Conservation (phyloP, 2,329 filamentous ascomycete species). For the Metarhizium guizhouense region DNA sequence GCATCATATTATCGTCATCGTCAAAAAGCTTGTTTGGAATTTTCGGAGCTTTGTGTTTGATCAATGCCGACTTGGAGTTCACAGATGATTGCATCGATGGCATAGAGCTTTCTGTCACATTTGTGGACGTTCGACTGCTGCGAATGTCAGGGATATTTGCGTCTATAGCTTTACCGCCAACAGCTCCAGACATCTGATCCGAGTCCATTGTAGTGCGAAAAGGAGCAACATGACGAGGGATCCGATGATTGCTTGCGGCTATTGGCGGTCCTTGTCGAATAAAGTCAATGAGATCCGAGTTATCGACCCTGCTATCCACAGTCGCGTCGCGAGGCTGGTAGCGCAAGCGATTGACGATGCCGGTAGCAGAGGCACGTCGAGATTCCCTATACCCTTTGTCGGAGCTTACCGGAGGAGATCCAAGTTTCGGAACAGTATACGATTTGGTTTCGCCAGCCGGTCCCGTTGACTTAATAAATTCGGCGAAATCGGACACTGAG, state of each 20-base stretch:
- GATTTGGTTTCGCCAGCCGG: conserved; percentile 42
- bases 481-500: conserved; percentile 73
- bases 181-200: conserved; percentile 55
- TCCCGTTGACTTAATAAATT: conserved; percentile 82
- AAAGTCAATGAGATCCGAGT: conserved; percentile 88
- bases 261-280: conserved; percentile 77
- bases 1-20: conserved; percentile 47
- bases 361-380: conserved; percentile 28
- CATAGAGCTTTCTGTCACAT: conserved; percentile 48
- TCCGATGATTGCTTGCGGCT: conserved; percentile 53
- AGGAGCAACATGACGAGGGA: conserved; percentile 74
- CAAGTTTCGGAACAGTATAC: conserved; percentile 25
- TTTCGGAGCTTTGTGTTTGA: conserved; percentile 32
- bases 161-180: conserved; percentile 48
- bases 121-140: conserved; percentile 47
- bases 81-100: conserved; percentile 53
- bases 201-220: conserved; percentile 82
- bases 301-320: conserved; percentile 54
- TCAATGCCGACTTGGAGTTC: conserved; percentile 67
- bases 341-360: conserved; percentile 35
- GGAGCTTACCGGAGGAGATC: conserved; percentile 16
- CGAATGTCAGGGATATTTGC: conserved; percentile 47
- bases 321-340: conserved; percentile 65
- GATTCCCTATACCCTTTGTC: conserved; percentile 29
- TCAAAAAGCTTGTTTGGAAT: conserved; percentile 30